Conservation (phyloP, 2,329 filamentous ascomycete genomes). For the Hortaea sp. region DNA sequence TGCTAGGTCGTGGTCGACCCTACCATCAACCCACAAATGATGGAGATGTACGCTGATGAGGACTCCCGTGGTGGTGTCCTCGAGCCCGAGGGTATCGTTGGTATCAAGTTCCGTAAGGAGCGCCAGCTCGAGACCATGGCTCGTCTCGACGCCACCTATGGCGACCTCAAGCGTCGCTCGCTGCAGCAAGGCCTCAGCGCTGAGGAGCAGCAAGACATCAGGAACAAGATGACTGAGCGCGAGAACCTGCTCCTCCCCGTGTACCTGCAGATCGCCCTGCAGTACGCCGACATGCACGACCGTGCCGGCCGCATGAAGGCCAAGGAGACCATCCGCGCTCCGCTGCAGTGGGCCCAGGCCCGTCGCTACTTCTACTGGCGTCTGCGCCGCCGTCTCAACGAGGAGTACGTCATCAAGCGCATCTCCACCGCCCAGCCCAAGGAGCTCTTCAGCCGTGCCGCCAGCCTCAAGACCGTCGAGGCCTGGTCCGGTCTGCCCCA, state of each 20-base stretch:
- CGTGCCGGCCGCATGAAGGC: slow-evolving; percentile 96
- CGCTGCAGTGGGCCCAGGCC: slow-evolving; percentile 76
- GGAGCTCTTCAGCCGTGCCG: slow-evolving; percentile 30
- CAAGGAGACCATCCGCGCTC: slow-evolving; percentile 82
- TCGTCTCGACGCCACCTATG: slow-evolving; percentile 77
- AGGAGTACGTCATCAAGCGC: slow-evolving; percentile 93
- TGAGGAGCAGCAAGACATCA: slow-evolving; percentile 68
- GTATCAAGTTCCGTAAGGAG: slow-evolving; percentile 97
- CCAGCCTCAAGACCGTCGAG: slow-evolving; percentile 63
- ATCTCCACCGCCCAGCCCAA: slow-evolving; percentile 48
- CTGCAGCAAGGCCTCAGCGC: slow-evolving; percentile 56
- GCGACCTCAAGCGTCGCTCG: slow-evolving; percentile 70
- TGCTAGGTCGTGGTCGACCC: slow-evolving; percentile 81
- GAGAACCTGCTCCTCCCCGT: slow-evolving; percentile 86
- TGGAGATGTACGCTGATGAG: slow-evolving; percentile 99
- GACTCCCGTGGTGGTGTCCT: slow-evolving; percentile 94
- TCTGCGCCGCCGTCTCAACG: slow-evolving; percentile 87
- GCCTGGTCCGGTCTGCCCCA: slow-evolving; percentile 72
- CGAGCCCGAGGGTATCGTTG: slow-evolving; percentile 94
- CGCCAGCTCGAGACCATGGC: slow-evolving; percentile 97
- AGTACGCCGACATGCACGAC: slow-evolving; percentile 96
- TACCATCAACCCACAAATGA: slow-evolving; percentile 89
- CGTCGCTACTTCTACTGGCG: slow-evolving; percentile 99
- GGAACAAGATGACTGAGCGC: slow-evolving; percentile 71
- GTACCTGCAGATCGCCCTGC: slow-evolving; percentile 88